These are phyloP conservation scores for Pachyrhizus erosus DNA, from an alignment of 306 rosid genomes.

Conservation along the genomic window DNA sequence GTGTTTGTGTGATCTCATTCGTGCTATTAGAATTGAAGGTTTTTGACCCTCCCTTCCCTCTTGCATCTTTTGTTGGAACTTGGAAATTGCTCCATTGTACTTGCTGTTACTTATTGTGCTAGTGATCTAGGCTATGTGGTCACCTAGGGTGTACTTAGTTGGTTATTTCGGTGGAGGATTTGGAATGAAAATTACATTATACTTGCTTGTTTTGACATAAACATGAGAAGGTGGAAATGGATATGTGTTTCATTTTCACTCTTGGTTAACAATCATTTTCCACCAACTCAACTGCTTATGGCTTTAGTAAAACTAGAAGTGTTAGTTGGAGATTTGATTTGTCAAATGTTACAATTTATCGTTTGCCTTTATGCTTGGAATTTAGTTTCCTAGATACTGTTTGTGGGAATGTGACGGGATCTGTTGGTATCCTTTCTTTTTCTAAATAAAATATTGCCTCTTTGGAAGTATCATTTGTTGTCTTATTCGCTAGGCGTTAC, in stretches of 20 bases:
- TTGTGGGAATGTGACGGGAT: background rate
- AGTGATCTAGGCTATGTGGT: slow-evolving; percentile 6
- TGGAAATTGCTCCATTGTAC: slow-evolving; percentile 1
- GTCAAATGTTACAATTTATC: slow-evolving; percentile 15
- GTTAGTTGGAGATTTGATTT: slow-evolving; percentile 32
- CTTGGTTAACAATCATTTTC: slow-evolving; percentile 45
- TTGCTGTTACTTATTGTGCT: slow-evolving; percentile 36
- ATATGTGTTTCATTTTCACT: slow-evolving; percentile 31
- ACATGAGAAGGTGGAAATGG: slow-evolving; percentile 35
- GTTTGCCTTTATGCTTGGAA: slow-evolving; percentile 26
- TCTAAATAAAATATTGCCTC: slow-evolving; percentile 22
- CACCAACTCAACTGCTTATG: slow-evolving; percentile 18
- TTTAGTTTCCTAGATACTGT: slow-evolving; percentile 32
- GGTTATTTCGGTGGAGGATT: slow-evolving; percentile 6
- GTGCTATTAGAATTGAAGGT: slow-evolving; percentile 25
- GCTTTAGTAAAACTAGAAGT: slow-evolving; percentile 21
- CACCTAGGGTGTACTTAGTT: slow-evolving; percentile 24
- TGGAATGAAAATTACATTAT: slow-evolving; percentile 28
- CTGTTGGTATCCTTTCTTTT: slow-evolving; percentile 34
- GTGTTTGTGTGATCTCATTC: slow-evolving; percentile 27
- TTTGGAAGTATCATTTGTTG: slow-evolving; percentile 35
- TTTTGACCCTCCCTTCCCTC: background rate
- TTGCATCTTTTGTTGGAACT: slow-evolving; percentile 8
- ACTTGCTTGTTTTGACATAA: slow-evolving; percentile 36
- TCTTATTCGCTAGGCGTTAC: background rate